Evolutionary conservation across 345 rosid species (phyloP), one percentile per base, ranked within the genome.

Genomic region (Salix koriyanagi): DNA sequence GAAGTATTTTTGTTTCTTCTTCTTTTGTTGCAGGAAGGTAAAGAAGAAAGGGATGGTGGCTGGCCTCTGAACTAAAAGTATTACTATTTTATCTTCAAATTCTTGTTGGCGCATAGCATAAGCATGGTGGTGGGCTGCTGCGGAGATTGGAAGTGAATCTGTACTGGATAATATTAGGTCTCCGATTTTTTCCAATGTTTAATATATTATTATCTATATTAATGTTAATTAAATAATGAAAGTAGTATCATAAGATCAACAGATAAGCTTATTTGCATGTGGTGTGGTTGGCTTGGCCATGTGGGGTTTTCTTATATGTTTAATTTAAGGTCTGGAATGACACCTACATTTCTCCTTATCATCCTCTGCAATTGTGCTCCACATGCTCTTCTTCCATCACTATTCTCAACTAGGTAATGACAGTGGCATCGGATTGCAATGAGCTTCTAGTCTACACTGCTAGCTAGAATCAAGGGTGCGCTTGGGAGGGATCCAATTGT

Each of bases 251-350:
- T 54, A 62, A 68, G 77, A 80, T 71, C 77, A 23, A 71, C 36
- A 75, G 81, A 80, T 74, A 67, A 67, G 79, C 71, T 78, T 78
- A 68, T 78, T 61, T 54, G 69, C 82, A 56, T 54, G 70, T 72
- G 81, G 74, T 48, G 52, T 83, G 79, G 79, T 74, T 70, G 82
- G 79, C 68, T 77, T 61, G 82, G 79, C 68, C 83, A 79, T 76
- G 81, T 79, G 83, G 77, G 60, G 65, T 77, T 69, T 65, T 70
- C 42, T 70, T 74, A 12, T n/a, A 15, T 76, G 46, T 32, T 26
- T 19, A 37, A 44, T 65, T 58, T 48, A 21, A 39, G 56, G 46
- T 65, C 58, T 15, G 61, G 54, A 41, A 39, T 54, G 23, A 7
- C 56, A 67, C 4, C 52, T 34, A 9, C n/a, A 4, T 30, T 62